Evolutionary conservation across 768 basidiomycete species (phyloP).

Genomic region (Hericium rajendrae): DNA sequence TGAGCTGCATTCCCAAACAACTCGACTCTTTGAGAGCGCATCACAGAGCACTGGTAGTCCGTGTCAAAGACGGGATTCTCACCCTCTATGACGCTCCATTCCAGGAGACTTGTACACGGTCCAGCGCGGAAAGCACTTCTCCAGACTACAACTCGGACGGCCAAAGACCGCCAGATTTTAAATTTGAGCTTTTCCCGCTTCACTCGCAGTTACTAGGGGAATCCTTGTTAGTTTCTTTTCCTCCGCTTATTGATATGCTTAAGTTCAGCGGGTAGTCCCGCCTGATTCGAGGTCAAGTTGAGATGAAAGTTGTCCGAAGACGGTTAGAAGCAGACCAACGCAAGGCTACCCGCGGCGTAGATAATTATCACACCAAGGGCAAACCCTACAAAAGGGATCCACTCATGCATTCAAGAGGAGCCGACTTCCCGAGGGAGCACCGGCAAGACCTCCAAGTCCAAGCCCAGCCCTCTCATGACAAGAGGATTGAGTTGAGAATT

Average conservation of each 20-base stretch:
- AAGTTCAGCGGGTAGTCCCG: conserved; percentile 81
- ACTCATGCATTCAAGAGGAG: conserved; percentile 16
- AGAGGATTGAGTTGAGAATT: conserved; percentile 25
- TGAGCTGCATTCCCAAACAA: too few relatives aligned
- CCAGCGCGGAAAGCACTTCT: too few relatives aligned
- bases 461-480: conserved; percentile 38
- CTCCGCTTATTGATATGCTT: conserved; percentile 87
- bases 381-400: conserved; percentile 13
- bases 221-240: conserved; percentile 90
- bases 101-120: too few relatives aligned
- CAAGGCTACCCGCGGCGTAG: conserved; percentile 29
- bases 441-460: conserved; percentile 36
- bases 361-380: conserved; percentile 41
- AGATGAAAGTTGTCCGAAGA: conserved; percentile 18
- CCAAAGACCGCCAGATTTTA: too few relatives aligned
- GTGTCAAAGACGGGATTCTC: too few relatives aligned
- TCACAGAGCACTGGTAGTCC: too few relatives aligned
- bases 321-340: conserved; percentile 18
- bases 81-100: too few relatives aligned
- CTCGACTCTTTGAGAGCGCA: too few relatives aligned
- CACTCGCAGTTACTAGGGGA: too few relatives aligned
- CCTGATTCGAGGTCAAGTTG: conserved; percentile 65
- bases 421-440: conserved; percentile 41
- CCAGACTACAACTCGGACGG: too few relatives aligned
- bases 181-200: too few relatives aligned